Percentiles rank a stretch among this genome's conserved stretches.
Evolutionary conservation across 2,329 filamentous ascomycete genomes (phyloP).

Genomic region (Aspergillus melleus): DNA sequence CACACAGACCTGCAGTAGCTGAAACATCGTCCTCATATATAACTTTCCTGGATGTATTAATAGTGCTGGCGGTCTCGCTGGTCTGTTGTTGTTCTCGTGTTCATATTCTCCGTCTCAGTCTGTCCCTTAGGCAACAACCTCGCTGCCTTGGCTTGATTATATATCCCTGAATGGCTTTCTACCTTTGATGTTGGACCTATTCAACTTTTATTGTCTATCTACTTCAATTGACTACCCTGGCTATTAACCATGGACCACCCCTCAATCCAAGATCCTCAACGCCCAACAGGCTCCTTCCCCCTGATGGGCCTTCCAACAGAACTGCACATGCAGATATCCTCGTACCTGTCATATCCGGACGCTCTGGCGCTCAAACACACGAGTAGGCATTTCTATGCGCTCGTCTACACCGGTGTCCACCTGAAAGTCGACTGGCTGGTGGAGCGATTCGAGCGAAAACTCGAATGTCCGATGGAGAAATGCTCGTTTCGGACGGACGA

Average conservation of each 20-base stretch:
- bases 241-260: neutral
- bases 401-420: conserved; percentile 65
- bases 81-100: neutral
- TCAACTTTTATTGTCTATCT: too few species aligned
- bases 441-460: conserved; percentile 60
- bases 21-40: conserved; percentile 6
- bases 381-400: conserved; percentile 60
- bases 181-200: neutral
- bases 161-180: neutral
- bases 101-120: neutral
- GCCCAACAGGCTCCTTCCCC: conserved; percentile 7
- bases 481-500: conserved; percentile 45
- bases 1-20: conserved; percentile 2
- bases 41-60: neutral
- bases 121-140: conserved; percentile 14
- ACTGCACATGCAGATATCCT: conserved; percentile 63
- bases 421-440: conserved; percentile 71
- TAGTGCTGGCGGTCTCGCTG: conserved; percentile 2
- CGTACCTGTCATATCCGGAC: conserved; percentile 66
- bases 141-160: conserved; percentile 4
- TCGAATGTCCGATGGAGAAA: conserved; percentile 63
- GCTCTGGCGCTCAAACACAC: conserved; percentile 70
- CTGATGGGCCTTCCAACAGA: conserved; percentile 62
- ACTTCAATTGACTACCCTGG: neutral
- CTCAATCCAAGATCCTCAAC: neutral